Evolutionary conservation across 2,329 filamentous ascomycete genomes (phyloP), one percentile per base, ranked within the genome.

Genomic region (Exutisphaerella laricina): DNA sequence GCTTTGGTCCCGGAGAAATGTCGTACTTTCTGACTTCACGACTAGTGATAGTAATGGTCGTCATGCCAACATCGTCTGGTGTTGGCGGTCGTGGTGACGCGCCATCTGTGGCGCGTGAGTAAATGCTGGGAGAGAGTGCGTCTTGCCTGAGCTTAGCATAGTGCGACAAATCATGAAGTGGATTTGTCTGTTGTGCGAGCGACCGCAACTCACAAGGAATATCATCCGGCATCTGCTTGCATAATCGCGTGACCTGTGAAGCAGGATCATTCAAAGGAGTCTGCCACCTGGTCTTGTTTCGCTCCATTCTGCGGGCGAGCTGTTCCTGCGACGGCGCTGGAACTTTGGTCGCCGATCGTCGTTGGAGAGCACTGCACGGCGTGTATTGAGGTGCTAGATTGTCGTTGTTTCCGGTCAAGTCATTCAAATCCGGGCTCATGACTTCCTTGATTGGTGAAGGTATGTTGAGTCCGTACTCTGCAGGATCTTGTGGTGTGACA

Each of bases 21-120:
- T 66, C 58, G 44, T 70, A 70, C 39, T 66, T 68, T 33, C 66
- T 65, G 9, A 71, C 65, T 25, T 70, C 63, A 21, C 62, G 65
- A 25, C 68, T 70, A 4, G 65, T 66, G 39, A 70, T 61, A 12
- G 70, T 66, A 14, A 72, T 62, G 4, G 66, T 67, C 4, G 65
- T 70, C 4, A 58, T 57, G 3, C 56, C 56, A n/a, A 50, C 43
- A 12, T 35, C 42, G 14, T 49, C 54, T 2, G 59, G 59, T 16
- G 57, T 59, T 8, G 49, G 31, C 12, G 57, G 49, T 10, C 62
- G 41, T 53, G 64, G 52, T 48, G 69, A 50, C 43, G 54, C 48
- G 9, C 64, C 66, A 44, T 70, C 64, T 0, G 66, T 68, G 8
- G 65, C 63, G 1, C 65, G 58, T 4, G 70, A 72, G 45, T 73